Evolutionary conservation across 768 basidiomycete species (phyloP).

Genomic region (Exsudoporus frostii): DNA sequence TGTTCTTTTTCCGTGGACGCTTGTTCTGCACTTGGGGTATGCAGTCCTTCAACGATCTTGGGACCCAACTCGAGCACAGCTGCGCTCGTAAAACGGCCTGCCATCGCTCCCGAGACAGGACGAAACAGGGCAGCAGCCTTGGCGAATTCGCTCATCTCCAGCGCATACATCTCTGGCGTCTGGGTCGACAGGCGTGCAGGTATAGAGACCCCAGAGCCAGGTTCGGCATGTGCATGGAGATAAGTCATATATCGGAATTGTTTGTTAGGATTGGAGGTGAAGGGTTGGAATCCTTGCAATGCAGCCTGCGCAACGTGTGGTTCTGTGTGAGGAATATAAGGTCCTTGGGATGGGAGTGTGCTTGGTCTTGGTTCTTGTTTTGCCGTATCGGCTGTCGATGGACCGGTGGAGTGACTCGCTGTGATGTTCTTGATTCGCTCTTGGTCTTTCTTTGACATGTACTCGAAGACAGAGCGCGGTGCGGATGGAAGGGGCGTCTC

Average conservation of each 20-base stretch:
- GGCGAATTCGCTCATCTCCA: constrained; percentile 82
- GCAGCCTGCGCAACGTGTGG: constrained; percentile 85
- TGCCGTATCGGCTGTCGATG: constrained; percentile 27
- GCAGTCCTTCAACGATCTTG: constrained; percentile 62
- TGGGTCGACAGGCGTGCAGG: constrained; percentile 57
- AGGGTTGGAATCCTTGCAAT: constrained; percentile 86
- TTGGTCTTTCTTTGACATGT: constrained; percentile 86
- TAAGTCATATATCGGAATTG: constrained; percentile 85
- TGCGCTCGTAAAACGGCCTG: constrained; percentile 87
- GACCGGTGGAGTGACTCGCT: constrained; percentile 25
- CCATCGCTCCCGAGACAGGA: constrained; percentile 90
- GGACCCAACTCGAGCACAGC: constrained; percentile 66
- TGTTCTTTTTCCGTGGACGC: constrained; percentile 39
- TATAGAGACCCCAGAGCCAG: constrained; percentile 41
- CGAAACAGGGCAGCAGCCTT: constrained; percentile 89
- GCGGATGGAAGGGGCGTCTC: constrained; percentile 70
- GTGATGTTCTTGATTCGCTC: constrained; percentile 74
- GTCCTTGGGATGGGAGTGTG: constrained; percentile 25
- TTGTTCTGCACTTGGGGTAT: constrained; percentile 48
- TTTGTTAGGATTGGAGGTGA: constrained; percentile 68
- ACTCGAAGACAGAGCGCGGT: constrained; percentile 89
- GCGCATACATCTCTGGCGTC: constrained; percentile 64
- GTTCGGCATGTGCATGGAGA: constrained; percentile 67
- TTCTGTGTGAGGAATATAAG: constrained; percentile 58
- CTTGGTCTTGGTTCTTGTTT: constrained; percentile 16